Base-by-base conservation (phyloP, 129 eudicot genomes). In the Heracleum sosnowskyi region DNA sequence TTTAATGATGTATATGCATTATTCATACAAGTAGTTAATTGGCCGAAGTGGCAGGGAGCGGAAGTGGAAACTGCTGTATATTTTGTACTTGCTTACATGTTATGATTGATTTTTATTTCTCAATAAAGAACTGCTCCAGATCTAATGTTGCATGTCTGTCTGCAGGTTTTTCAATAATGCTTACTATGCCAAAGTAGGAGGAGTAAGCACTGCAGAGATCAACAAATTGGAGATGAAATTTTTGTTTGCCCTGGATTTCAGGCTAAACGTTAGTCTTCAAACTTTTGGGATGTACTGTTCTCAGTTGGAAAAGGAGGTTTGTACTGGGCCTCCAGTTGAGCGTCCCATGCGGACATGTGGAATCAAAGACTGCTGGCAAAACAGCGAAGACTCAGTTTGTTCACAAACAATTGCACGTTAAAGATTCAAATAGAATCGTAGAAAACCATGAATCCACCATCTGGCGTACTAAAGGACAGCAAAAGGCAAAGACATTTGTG, bases 181-280 rank as follows among this genome's bases (percentile, higher is more conserved):
- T 28, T 86, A 91, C 73, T 91, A 87, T 76, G 97, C 97, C 0
- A 87, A 84, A 85, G 97, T 91, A 26, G 97, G 97, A 78, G 97
- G 97, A 73, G 83, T 91, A 55, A 87, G 89, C 81, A 89, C 92
- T 9, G 37, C 83, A 3, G 94, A 89, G 82, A 64, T 89, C 81
- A 91, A 91, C 83, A 83, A 82, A 82, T n/a, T 89, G 78, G 97
- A 89, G 83, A 84, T 88, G 92, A 81, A 88, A 46, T 87, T 91
- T 70, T 49, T 91, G 73, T 91, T 91, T 77, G 83, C 88, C 37
- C 82, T 91, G 51, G 85, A 91, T 72, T 91, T 91, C 74, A 80
- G 82, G 46, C 84, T 91, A 63, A 82, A 81, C 29, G 92, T 89
- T 33, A 86, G 83, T 24, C 81, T 81, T 70, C 78, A 78, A n/a